These are phyloP conservation scores for Mycena maculata DNA, from an alignment of 768 basidiomycete species.

Conservation along the genomic window DNA sequence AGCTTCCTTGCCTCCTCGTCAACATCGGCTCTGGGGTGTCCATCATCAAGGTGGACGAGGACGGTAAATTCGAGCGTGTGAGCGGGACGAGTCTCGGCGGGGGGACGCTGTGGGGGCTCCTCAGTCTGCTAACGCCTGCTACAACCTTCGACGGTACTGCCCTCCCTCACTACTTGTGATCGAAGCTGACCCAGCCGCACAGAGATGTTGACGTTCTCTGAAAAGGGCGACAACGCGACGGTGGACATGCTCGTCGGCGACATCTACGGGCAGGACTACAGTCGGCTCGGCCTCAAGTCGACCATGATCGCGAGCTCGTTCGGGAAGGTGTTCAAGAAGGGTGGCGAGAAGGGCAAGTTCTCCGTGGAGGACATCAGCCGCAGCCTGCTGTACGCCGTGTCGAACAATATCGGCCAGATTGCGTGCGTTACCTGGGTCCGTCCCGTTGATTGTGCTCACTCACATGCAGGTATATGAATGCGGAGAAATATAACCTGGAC, in stretches of 20 bases:
- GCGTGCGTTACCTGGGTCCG: conserved; percentile 73
- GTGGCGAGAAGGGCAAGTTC: conserved; percentile 81
- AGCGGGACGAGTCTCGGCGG: conserved; percentile 98
- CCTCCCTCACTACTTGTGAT: conserved; percentile 19
- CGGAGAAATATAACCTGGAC: conserved; percentile 96
- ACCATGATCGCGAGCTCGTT: conserved; percentile 98
- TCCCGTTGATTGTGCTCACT: conserved; percentile 10
- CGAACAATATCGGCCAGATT: conserved; percentile 99
- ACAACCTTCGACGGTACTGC: conserved; percentile 93
- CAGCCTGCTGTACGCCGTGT: conserved; percentile 94
- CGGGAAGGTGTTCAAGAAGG: conserved; percentile 97
- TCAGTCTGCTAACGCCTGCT: conserved; percentile 95
- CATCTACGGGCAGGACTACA: conserved; percentile 99
- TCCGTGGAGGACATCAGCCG: conserved; percentile 93
- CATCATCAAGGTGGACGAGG: conserved; percentile 96
- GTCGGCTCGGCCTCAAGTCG: conserved; percentile 94
- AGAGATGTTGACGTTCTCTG: conserved; percentile 98
- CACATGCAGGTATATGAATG: conserved; percentile 91
- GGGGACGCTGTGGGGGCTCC: conserved; percentile 95
- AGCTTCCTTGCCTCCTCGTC: conserved; percentile 95
- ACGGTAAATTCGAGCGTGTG: conserved; percentile 95
- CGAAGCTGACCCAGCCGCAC: background rate
- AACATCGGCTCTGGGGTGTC: conserved; percentile 99
- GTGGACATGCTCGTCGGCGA: conserved; percentile 99
- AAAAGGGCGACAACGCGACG: conserved; percentile 90